Evolutionary conservation across 768 basidiomycete species (phyloP).

Genomic region (Pulveroboletus sp.): DNA sequence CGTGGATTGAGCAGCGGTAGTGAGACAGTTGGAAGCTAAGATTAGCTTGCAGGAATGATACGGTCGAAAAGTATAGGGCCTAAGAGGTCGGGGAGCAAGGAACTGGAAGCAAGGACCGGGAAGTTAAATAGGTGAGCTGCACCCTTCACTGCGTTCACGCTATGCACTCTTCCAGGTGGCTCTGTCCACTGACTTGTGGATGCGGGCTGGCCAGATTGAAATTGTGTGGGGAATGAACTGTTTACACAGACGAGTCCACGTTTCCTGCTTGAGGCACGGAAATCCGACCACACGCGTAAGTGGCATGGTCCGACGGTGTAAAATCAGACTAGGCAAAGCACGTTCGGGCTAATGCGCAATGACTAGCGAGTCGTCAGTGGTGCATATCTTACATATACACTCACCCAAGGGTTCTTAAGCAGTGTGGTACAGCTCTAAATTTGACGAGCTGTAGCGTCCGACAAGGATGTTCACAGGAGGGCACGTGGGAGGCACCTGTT

Average conservation of each 20-base stretch:
- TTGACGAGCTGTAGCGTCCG: not conserved
- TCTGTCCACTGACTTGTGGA: conserved; percentile 29
- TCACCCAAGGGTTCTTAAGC: conserved; percentile 12
- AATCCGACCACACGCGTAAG: conserved; percentile 25
- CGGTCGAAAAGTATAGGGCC: conserved; percentile 31
- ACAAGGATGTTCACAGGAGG: not conserved
- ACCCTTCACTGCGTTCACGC: conserved; percentile 38
- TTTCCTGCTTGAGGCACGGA: conserved; percentile 19
- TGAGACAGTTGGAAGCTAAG: conserved; percentile 30
- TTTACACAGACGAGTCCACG: conserved; percentile 24
- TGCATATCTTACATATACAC: conserved; percentile 13
- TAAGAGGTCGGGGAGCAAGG: conserved; percentile 36
- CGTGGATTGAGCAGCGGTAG: conserved; percentile 41
- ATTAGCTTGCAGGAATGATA: conserved; percentile 25
- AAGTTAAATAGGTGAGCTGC: conserved; percentile 34
- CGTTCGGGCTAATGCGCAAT: conserved; percentile 2
- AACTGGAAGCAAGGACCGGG: conserved; percentile 32
- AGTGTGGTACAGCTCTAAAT: conserved; percentile 8
- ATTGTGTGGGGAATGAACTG: conserved; percentile 20
- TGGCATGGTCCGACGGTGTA: conserved; percentile 21
- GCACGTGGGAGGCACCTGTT: conserved; percentile 26
- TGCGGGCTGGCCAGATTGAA: conserved; percentile 26
- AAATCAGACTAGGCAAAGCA: conserved; percentile 12
- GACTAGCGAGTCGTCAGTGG: conserved; percentile 7
- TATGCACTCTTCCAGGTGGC: conserved; percentile 34